Evolutionary conservation across 768 basidiomycete genomes (phyloP).

Genomic region (Trametes sanguinea): DNA sequence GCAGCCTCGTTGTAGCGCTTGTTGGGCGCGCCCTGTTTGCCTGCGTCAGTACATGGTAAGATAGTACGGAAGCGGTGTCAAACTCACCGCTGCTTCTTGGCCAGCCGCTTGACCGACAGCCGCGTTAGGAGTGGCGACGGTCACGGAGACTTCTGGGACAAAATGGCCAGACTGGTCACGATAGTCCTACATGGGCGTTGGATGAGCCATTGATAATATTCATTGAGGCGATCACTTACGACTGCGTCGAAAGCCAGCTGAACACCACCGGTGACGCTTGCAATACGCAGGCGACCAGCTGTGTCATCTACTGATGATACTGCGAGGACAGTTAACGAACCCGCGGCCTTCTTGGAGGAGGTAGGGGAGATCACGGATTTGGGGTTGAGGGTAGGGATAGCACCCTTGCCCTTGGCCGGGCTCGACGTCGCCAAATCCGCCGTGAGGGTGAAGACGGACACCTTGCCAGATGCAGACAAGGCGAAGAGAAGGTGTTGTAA

Average conservation of each 20-base stretch:
- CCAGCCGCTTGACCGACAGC: constrained; percentile 36
- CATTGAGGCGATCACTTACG: constrained; percentile 42
- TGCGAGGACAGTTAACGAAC: constrained; percentile 44
- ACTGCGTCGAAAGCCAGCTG: constrained; percentile 60
- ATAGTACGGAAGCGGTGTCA: background rate
- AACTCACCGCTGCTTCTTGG: constrained; percentile 19
- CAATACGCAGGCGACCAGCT: constrained; percentile 50
- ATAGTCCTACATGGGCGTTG: constrained; percentile 46
- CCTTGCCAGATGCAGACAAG: constrained; percentile 59
- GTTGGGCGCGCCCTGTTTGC: constrained; percentile 45
- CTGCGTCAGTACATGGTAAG: background rate
- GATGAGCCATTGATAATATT: background rate
- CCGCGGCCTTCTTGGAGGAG: constrained; percentile 41
- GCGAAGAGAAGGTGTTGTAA: constrained; percentile 48
- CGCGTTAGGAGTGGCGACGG: constrained; percentile 34
- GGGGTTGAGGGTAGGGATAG: constrained; percentile 53
- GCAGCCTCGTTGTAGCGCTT: constrained; percentile 71
- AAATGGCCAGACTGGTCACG: constrained; percentile 55
- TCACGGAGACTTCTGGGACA: constrained; percentile 46
- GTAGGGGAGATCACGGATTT: constrained; percentile 49
- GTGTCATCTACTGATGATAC: constrained; percentile 47
- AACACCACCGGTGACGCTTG: constrained; percentile 55
- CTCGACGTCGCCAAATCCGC: constrained; percentile 42
- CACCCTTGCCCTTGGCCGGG: constrained; percentile 45
- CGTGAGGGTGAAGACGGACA: constrained; percentile 59